Percentiles rank a stretch among this genome's conserved stretches.
Conservation (phyloP, 2,329 filamentous ascomycete species). For the Cytospora paraplurivora region DNA sequence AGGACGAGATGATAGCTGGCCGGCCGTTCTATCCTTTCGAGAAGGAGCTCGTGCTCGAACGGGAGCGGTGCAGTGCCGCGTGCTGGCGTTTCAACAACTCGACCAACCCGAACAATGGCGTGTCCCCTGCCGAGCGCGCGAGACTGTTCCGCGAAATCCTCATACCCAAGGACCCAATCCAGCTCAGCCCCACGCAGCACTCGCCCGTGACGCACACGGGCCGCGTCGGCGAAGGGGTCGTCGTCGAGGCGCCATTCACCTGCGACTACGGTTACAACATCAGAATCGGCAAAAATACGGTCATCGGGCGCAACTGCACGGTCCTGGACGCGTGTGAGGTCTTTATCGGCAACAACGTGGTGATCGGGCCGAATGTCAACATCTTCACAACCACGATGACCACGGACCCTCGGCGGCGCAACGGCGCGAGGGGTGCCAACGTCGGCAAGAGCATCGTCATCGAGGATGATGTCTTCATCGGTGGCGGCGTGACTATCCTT, state of each 20-base stretch:
- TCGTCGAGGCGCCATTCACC: conserved; percentile 84
- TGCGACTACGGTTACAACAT: conserved; percentile 96
- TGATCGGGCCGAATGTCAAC: conserved; percentile 82
- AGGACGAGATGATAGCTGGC: conserved; percentile 86
- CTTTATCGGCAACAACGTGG: conserved; percentile 74
- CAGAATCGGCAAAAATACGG: conserved; percentile 79
- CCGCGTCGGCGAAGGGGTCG: conserved; percentile 71
- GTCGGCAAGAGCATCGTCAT: conserved; percentile 73
- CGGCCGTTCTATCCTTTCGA: conserved; percentile 80
- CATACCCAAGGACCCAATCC: conserved; percentile 60
- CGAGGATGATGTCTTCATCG: conserved; percentile 84
- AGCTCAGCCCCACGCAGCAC: conserved; percentile 57
- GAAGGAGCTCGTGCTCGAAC: conserved; percentile 75
- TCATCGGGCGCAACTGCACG: conserved; percentile 80
- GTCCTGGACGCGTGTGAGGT: conserved; percentile 87
- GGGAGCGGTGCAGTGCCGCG: conserved; percentile 79
- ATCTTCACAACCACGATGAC: conserved; percentile 77
- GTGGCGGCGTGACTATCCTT: conserved; percentile 74
- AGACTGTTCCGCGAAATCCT: conserved; percentile 73
- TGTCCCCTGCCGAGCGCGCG: conserved; percentile 68
- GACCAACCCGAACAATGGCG: conserved; percentile 71
- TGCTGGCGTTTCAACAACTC: conserved; percentile 87
- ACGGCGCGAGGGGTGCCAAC: conserved; percentile 73
- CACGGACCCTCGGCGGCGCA: conserved; percentile 71
- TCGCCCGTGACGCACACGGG: conserved; percentile 58